Conservation (phyloP, 192 early-diverging fungal genomes). For the Backusella mclennaniae region DNA sequence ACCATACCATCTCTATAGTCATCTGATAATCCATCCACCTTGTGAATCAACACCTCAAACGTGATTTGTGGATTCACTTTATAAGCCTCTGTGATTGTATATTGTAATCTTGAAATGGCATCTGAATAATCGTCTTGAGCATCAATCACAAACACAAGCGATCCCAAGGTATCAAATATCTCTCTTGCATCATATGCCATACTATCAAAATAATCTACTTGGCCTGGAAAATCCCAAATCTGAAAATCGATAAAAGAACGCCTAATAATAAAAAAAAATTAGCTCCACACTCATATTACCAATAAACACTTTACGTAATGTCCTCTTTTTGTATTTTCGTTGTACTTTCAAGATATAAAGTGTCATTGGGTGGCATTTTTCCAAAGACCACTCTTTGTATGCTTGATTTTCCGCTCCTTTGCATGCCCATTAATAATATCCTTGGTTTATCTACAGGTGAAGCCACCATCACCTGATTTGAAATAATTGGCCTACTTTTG, state of each 20-base stretch:
- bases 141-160: slow-evolving; percentile 95
- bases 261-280: background rate
- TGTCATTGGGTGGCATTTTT: slow-evolving; percentile 87
- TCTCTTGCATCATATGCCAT: slow-evolving; percentile 59
- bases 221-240: slow-evolving; percentile 92
- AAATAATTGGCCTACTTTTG: background rate
- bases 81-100: slow-evolving; percentile 74
- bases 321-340: slow-evolving; percentile 69
- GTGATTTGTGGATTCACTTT: slow-evolving; percentile 79
- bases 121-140: slow-evolving; percentile 91
- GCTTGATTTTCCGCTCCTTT: slow-evolving; percentile 78
- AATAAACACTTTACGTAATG: slow-evolving; percentile 48
- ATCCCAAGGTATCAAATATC: slow-evolving; percentile 69
- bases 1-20: slow-evolving; percentile 87
- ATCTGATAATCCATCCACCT: slow-evolving; percentile 93
- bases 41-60: slow-evolving; percentile 96
- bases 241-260: slow-evolving; percentile 83
- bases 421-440: slow-evolving; percentile 48
- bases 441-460: slow-evolving; percentile 34
- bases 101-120: slow-evolving; percentile 70
- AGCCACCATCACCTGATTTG: background rate
- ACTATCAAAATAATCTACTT: slow-evolving; percentile 76
- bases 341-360: slow-evolving; percentile 78
- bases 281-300: too few relatives aligned
- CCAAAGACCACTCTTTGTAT: slow-evolving; percentile 86